Conservation (phyloP, 306 rosid genomes). For the Nissolia schottii region DNA sequence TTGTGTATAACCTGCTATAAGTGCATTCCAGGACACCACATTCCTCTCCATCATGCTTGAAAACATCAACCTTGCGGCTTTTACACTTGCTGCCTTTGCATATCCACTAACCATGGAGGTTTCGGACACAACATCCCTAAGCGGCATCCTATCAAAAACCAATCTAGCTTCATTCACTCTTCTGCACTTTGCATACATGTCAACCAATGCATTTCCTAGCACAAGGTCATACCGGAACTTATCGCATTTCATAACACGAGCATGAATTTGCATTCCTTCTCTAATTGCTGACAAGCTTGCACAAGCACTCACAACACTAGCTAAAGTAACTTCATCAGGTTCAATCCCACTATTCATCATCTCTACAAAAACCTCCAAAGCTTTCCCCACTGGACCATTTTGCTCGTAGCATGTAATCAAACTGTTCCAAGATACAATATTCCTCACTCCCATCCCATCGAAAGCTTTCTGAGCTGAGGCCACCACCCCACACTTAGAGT, state of each 20-base stretch:
- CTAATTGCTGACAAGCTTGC: constrained; percentile 43
- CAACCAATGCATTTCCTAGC: constrained; percentile 55
- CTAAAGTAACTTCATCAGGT: constrained; percentile 52
- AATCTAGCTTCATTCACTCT: constrained; percentile 43
- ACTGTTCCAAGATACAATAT: constrained; percentile 58
- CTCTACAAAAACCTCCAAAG: constrained; percentile 45
- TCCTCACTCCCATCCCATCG: constrained; percentile 47
- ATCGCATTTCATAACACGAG: constrained; percentile 35
- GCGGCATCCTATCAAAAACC: constrained; percentile 52
- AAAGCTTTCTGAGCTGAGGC: constrained; percentile 44
- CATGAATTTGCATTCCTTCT: constrained; percentile 55
- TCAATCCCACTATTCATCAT: constrained; percentile 49
- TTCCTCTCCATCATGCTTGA: constrained; percentile 52
- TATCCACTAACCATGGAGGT: constrained; percentile 59
- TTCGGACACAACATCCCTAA: constrained; percentile 51
- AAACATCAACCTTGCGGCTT: constrained; percentile 50
- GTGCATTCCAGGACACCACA: constrained; percentile 58
- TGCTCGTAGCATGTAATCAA: constrained; percentile 64
- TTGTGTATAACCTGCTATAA: constrained; percentile 57
- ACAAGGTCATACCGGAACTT: constrained; percentile 44
- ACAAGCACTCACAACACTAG: constrained; percentile 61
- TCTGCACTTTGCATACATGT: constrained; percentile 56
- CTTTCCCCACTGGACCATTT: constrained; percentile 48
- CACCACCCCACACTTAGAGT: constrained; percentile 49
- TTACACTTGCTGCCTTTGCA: constrained; percentile 50